A percentile compares a stretch with the other conserved stretches of the same genome.
Evolutionary conservation across 768 basidiomycete species (phyloP).

Genomic region (Vararia minispora): DNA sequence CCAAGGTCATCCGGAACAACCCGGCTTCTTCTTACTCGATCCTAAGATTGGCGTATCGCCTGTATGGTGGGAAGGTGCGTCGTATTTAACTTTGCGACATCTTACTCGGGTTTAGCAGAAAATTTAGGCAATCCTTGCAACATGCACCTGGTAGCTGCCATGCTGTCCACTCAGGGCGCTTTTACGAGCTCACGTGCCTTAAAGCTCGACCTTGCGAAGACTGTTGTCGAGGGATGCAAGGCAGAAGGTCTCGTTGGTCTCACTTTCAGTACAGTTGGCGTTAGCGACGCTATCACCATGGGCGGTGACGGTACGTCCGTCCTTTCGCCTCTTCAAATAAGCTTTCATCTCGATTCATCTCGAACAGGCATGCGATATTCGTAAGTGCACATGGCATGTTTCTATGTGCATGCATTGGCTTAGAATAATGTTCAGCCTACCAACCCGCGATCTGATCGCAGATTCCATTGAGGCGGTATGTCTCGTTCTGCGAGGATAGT

Average conservation of each 20-base stretch:
- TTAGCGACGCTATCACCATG: conserved; percentile 87
- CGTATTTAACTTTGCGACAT: conserved; percentile 4
- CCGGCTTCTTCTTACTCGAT: conserved; percentile 2
- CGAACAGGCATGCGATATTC: conserved; percentile 75
- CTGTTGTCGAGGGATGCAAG: conserved; percentile 74
- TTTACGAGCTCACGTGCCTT: background rate
- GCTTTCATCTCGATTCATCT: conserved; percentile 1
- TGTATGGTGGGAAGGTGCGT: conserved; percentile 86
- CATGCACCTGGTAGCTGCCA: conserved; percentile 50
- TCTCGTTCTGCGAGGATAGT: too few relatives aligned
- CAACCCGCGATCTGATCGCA: conserved; percentile 82
- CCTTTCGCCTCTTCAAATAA: background rate
- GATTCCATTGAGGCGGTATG: conserved; percentile 78
- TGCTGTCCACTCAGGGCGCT: background rate
- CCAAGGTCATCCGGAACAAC: background rate
- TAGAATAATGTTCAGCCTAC: conserved; percentile 37
- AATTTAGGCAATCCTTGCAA: conserved; percentile 78
- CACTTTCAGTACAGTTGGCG: conserved; percentile 78
- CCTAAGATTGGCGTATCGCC: conserved; percentile 76
- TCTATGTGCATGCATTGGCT: background rate
- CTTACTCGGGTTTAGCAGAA: too few relatives aligned
- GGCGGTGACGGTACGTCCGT: conserved; percentile 62
- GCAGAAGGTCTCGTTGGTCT: conserved; percentile 74
- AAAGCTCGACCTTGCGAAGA: conserved; percentile 68
- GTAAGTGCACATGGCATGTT: conserved; percentile 29